These are phyloP conservation scores for Linum usitatissimum DNA, from an alignment of 345 rosid genomes.

Conservation along the genomic window DNA sequence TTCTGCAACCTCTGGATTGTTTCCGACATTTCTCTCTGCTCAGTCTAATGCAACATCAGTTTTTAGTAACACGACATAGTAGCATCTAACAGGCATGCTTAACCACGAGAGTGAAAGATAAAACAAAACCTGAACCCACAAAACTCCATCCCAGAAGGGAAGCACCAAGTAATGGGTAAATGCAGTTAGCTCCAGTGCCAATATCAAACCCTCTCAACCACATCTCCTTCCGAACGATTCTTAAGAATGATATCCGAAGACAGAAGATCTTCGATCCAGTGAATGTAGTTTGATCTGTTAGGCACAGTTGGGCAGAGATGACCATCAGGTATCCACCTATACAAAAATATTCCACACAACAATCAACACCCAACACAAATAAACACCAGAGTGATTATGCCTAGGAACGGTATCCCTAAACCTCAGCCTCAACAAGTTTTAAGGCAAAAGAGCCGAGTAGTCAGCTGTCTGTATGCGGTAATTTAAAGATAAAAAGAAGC, in stretches of 20 bases:
- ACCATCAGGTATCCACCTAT: constrained; percentile 95
- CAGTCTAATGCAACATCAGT: constrained; percentile 73
- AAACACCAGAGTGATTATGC: not conserved
- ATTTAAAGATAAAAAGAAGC: not conserved
- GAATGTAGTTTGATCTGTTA: constrained; percentile 81
- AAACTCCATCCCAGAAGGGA: constrained; percentile 76
- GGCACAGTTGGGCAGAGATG: constrained; percentile 95
- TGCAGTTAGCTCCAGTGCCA: constrained; percentile 91
- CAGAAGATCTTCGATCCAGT: constrained; percentile 86
- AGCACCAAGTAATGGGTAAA: constrained; percentile 89
- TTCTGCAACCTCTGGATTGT: constrained; percentile 54
- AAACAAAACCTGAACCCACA: constrained; percentile 57
- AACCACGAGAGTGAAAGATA: not conserved
- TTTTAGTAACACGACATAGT: not conserved
- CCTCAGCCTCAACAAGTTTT: not conserved
- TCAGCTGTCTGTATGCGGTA: not conserved
- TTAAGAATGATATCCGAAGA: constrained; percentile 45
- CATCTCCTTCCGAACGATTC: constrained; percentile 13
- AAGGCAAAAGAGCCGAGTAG: not conserved
- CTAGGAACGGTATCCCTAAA: not conserved
- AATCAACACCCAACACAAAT: not conserved
- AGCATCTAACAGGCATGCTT: not conserved
- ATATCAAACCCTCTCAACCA: constrained; percentile 83
- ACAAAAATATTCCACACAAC: constrained; percentile 4
- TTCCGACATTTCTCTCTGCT: constrained; percentile 70